Evolutionary conservation across 2,329 filamentous ascomycete species (phyloP).

Genomic region (Whalleya microplaca): DNA sequence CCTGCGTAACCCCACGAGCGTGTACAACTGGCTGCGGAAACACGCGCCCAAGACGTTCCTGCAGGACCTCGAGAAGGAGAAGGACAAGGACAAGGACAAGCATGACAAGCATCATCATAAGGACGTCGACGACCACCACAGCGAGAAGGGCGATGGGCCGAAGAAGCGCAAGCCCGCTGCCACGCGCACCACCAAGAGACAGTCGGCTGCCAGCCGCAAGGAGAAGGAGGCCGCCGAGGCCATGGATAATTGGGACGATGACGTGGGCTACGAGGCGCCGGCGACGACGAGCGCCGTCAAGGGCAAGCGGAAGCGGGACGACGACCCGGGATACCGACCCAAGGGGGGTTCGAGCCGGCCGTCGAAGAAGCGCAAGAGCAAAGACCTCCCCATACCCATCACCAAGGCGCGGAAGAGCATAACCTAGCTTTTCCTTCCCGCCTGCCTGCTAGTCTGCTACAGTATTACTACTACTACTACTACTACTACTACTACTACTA

Average conservation of each 20-base stretch:
- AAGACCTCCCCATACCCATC: constrained; percentile 33
- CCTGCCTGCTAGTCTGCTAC: neutral
- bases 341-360: constrained; percentile 59
- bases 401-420: constrained; percentile 30
- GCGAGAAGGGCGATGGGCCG: constrained; percentile 34
- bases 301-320: constrained; percentile 61
- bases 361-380: constrained; percentile 63
- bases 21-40: constrained; percentile 93
- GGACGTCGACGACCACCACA: constrained; percentile 46
- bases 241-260: constrained; percentile 47
- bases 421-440: neutral
- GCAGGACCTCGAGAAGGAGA: constrained; percentile 67
- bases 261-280: constrained; percentile 40
- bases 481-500: neutral
- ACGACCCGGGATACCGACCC: constrained; percentile 63
- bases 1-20: constrained; percentile 82
- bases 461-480: too few relatives aligned
- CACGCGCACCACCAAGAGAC: constrained; percentile 45
- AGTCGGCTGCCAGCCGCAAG: constrained; percentile 39
- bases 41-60: constrained; percentile 84
- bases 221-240: constrained; percentile 41
- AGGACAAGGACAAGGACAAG: constrained; percentile 45
- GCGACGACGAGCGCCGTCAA: constrained; percentile 41
- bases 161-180: constrained; percentile 37
- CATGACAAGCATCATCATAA: constrained; percentile 47